phyloP scores from a whole-genome alignment of 2,329 filamentous ascomycete species.

The Apiospora pterosperma region DNA sequence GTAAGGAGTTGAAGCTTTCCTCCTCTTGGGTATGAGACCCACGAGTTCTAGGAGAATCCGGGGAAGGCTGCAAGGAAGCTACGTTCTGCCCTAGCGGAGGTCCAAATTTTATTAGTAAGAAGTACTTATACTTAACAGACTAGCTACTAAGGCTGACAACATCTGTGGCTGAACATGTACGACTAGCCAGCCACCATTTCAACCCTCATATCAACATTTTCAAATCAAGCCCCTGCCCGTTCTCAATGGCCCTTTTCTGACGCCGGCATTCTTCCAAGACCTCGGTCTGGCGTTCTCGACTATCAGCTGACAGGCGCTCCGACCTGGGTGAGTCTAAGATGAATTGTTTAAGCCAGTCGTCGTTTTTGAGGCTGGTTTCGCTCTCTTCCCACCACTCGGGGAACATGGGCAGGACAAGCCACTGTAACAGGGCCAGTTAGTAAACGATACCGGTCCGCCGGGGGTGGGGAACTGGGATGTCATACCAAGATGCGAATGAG shows the following conservation, averaged over 20 bases:
- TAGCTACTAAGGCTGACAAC: background rate
- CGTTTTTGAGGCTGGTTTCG: conserved; percentile 13
- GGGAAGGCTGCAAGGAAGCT: background rate
- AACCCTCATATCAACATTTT: background rate
- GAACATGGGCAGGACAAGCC: conserved; percentile 15
- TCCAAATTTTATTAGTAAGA: background rate
- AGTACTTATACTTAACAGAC: too few relatives aligned
- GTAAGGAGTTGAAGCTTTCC: background rate
- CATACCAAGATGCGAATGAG: background rate
- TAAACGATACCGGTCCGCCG: too few relatives aligned
- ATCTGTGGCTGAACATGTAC: background rate
- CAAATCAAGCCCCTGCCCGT: background rate
- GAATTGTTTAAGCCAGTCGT: conserved; percentile 19
- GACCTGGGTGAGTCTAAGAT: conserved; percentile 18
- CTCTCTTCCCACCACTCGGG: conserved; percentile 18
- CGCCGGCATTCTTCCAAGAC: conserved; percentile 7
- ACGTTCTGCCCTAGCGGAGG: background rate
- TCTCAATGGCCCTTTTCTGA: background rate
- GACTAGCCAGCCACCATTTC: background rate
- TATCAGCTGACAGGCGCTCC: background rate
- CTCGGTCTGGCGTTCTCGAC: background rate
- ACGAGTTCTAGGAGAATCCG: background rate
- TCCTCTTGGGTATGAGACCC: background rate
- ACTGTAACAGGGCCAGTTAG: conserved; percentile 15
- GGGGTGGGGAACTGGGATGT: background rate